A percentile compares a stretch with the other conserved stretches of the same genome.
Evolutionary conservation across 2,329 filamentous ascomycete genomes (phyloP).

Genomic region (Trichoderma sp.): DNA sequence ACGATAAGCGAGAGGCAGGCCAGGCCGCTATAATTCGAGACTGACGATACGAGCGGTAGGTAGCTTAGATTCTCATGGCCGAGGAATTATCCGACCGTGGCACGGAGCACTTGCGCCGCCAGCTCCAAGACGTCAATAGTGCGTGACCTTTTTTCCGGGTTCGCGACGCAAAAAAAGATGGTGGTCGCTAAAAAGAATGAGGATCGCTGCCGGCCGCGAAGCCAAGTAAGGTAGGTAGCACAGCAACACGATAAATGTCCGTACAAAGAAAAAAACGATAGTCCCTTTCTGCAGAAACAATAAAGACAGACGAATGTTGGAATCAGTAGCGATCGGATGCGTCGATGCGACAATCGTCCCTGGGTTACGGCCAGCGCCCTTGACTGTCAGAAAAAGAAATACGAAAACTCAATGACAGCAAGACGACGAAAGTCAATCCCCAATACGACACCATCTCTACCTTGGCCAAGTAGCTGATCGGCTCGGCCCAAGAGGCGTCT

Average conservation of each 20-base stretch:
- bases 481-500: conserved; percentile 1
- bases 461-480: neutral
- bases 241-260: neutral
- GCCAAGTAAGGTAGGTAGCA: neutral
- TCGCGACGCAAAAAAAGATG: neutral
- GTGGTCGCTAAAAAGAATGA: neutral
- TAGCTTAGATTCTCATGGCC: conserved; percentile 3
- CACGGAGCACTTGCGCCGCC: neutral
- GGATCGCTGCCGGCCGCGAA: neutral
- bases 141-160: neutral
- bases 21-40: conserved; percentile 6
- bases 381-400: neutral
- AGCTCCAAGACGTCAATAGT: neutral
- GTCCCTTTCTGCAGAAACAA: neutral
- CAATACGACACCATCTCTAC: conserved; percentile 10
- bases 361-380: conserved; percentile 12
- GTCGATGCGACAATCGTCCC: neutral
- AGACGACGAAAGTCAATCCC: neutral
- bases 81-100: conserved; percentile 1
- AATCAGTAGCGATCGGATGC: neutral
- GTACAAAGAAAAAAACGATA: neutral
- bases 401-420: conserved; percentile 12
- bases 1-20: conserved; percentile 15
- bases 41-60: neutral
- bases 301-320: neutral